Conservation (phyloP, 345 rosid genomes). For the Geranium brycei region DNA sequence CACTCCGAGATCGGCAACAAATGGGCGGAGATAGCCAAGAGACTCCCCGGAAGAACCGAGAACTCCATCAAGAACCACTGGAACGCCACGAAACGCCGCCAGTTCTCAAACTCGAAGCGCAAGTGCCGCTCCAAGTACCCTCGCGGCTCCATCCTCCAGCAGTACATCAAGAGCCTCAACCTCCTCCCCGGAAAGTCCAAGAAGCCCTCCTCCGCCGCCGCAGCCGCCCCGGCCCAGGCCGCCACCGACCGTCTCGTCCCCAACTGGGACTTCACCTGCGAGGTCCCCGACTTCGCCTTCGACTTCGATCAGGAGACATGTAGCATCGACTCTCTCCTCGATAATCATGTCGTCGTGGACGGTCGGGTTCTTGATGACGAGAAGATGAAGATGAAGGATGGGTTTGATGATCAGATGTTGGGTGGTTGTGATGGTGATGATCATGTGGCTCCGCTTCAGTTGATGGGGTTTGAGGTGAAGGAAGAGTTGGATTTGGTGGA, state of each 20-base stretch:
- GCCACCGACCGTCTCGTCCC: constrained; percentile 33
- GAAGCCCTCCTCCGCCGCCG: constrained; percentile 16
- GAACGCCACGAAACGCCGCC: constrained; percentile 95
- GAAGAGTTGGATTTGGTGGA: constrained; percentile 45
- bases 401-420: constrained; percentile 3
- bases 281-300: constrained; percentile 45
- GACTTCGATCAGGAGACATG: constrained; percentile 49
- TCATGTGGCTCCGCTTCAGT: neutral
- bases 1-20: constrained; percentile 82
- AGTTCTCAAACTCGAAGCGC: constrained; percentile 44
- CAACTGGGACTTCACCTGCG: constrained; percentile 29
- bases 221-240: constrained; percentile 1
- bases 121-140: constrained; percentile 73
- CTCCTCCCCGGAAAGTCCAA: constrained; percentile 17
- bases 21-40: constrained; percentile 97
- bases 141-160: constrained; percentile 63
- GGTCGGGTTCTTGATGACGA: neutral
- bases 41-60: constrained; percentile 88
- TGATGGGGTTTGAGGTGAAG: constrained; percentile 20
- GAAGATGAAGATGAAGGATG: constrained; percentile 19
- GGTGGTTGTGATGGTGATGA: neutral
- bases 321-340: constrained; percentile 60
- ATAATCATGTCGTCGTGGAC: constrained; percentile 23
- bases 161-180: constrained; percentile 81
- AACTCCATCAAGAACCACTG: constrained; percentile 97